These are phyloP conservation scores for Xanthoceras sorbifolium DNA, from an alignment of 345 rosid species.

Conservation along the genomic window DNA sequence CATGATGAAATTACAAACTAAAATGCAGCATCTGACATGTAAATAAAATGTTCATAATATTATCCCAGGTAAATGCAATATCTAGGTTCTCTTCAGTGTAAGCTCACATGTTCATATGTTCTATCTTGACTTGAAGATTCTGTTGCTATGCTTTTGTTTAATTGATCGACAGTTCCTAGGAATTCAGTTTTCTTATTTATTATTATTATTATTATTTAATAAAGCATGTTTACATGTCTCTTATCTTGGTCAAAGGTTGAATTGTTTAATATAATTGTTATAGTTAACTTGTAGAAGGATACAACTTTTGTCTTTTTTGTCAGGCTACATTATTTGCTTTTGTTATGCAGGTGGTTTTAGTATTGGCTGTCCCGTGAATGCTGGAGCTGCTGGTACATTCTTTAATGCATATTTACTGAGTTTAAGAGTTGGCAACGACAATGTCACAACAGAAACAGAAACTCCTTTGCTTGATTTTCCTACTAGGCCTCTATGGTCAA, in stretches of 20 bases:
- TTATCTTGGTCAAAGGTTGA: neutral
- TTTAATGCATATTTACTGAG: conserved; percentile 83
- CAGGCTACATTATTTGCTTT: conserved; percentile 21
- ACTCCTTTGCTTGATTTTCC: conserved; percentile 95
- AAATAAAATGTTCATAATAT: neutral
- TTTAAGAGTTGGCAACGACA: conserved; percentile 85
- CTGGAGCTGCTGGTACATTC: conserved; percentile 98
- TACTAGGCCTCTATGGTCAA: conserved; percentile 79
- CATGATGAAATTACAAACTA: neutral
- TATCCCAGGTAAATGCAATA: neutral
- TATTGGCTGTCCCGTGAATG: conserved; percentile 77
- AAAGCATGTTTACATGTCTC: neutral
- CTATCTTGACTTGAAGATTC: neutral
- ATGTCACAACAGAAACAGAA: conserved; percentile 83
- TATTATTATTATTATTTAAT: neutral
- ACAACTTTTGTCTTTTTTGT: neutral
- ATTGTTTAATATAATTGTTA: neutral
- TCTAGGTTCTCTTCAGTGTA: neutral
- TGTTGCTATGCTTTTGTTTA: neutral
- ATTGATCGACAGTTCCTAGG: neutral
- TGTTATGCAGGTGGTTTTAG: conserved; percentile 78
- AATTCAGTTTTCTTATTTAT: neutral
- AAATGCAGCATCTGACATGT: neutral
- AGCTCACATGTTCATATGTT: neutral
- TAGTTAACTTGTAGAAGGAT: conserved; percentile 2